These are phyloP conservation scores for Leccinum incarnatum DNA, from an alignment of 768 basidiomycete genomes.

Conservation along the genomic window DNA sequence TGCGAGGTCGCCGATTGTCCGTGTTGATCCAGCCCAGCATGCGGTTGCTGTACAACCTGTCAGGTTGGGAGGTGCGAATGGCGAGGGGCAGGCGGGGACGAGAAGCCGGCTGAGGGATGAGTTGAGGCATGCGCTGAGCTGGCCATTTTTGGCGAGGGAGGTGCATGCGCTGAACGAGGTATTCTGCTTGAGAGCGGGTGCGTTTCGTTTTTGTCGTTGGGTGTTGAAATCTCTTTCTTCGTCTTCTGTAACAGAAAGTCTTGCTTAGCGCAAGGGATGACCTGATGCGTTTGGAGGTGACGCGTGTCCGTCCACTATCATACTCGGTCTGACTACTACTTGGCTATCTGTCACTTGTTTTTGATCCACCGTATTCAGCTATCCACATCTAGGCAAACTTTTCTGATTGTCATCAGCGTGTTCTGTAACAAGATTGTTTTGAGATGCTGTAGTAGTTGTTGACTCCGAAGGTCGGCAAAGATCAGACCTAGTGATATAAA, in stretches of 20 bases:
- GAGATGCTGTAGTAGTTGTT: no score
- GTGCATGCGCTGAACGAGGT: conserved; percentile 83
- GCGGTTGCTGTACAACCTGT: conserved; percentile 88
- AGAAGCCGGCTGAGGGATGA: conserved; percentile 48
- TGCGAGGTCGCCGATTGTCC: conserved; percentile 83
- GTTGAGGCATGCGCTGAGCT: conserved; percentile 66
- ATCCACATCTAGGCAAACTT: no score
- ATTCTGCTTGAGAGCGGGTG: conserved; percentile 41
- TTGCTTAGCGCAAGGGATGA: no score
- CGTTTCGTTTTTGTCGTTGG: not conserved
- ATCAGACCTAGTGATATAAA: no score
- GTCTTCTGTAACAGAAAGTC: not conserved
- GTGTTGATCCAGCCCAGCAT: conserved; percentile 95
- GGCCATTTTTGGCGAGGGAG: conserved; percentile 84
- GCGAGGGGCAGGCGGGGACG: conserved; percentile 62
- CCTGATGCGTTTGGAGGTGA: no score
- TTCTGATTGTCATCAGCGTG: no score
- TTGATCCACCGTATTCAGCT: no score
- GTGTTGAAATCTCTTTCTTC: not conserved
- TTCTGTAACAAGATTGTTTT: no score
- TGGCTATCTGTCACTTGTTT: no score
- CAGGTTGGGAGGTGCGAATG: conserved; percentile 91
- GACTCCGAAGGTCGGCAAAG: no score
- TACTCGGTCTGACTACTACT: no score
- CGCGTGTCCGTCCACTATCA: no score